Percentiles rank a stretch among this genome's conserved stretches.
Conservation (phyloP, 257 asterid species). For the Oldenlandia corymbosa region DNA sequence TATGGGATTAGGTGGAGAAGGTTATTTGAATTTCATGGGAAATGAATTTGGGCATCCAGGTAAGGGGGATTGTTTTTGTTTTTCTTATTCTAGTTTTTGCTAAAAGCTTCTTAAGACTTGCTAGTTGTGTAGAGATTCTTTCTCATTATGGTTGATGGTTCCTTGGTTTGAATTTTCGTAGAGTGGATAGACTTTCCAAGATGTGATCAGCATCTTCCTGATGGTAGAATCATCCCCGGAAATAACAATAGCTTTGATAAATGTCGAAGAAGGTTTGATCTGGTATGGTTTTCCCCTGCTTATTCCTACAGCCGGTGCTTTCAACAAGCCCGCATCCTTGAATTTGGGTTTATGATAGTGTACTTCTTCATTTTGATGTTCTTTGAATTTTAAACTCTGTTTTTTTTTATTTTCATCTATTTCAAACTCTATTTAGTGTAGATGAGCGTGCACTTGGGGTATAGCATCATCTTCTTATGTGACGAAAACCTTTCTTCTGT, state of each 20-base stretch:
- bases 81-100: not conserved
- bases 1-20: slow-evolving; percentile 99
- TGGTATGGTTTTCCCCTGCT: slow-evolving; percentile 38
- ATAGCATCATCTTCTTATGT: not conserved
- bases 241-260: slow-evolving; percentile 79
- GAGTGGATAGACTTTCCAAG: slow-evolving; percentile 99
- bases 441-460: not conserved
- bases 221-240: slow-evolving; percentile 68
- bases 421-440: not conserved
- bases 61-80: slow-evolving; percentile 21
- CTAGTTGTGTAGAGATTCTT: not conserved
- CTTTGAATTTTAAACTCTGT: not conserved
- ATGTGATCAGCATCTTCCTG: slow-evolving; percentile 70
- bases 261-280: slow-evolving; percentile 96
- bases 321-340: not conserved
- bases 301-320: not conserved
- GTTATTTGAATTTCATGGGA: slow-evolving; percentile 98
- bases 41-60: slow-evolving; percentile 99
- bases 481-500: slow-evolving; percentile 13
- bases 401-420: not conserved
- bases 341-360: not conserved
- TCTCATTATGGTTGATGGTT: not conserved
- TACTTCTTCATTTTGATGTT: too few species aligned
- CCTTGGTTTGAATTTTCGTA: slow-evolving; percentile 21
- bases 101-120: not conserved